These are phyloP conservation scores for Arabidopsis lyrata DNA, from an alignment of 441 rosid genomes.

Conservation along the genomic window DNA sequence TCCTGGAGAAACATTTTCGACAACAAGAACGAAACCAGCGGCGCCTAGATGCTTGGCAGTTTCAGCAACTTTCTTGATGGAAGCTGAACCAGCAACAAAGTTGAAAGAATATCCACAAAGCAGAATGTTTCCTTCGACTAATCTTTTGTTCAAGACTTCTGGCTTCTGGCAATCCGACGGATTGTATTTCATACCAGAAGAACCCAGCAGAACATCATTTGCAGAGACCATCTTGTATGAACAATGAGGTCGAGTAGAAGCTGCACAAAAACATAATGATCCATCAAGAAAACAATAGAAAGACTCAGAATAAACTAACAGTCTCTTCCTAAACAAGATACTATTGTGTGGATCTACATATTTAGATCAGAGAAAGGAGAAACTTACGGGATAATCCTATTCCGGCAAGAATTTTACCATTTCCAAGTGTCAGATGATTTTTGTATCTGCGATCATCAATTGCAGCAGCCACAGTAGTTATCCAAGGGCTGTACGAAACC, in stretches of 20 bases:
- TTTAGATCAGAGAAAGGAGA: conserved; percentile 2
- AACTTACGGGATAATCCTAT: conserved; percentile 88
- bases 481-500: conserved; percentile 99
- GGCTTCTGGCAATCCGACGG: conserved; percentile 98
- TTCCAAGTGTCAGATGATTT: conserved; percentile 87
- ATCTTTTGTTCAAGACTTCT: conserved; percentile 79
- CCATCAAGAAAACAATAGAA: conserved; percentile 1
- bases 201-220: conserved; percentile 86
- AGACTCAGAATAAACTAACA: not conserved
- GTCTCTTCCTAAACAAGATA: not conserved
- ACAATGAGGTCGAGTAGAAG: conserved; percentile 78
- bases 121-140: conserved; percentile 90
- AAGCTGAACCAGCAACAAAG: conserved; percentile 92
- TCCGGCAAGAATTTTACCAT: conserved; percentile 87
- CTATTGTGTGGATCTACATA: not conserved
- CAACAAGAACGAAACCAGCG: conserved; percentile 94
- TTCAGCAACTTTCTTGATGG: conserved; percentile 91
- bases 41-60: conserved; percentile 98
- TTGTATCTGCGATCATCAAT: conserved; percentile 97
- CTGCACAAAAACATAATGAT: conserved; percentile 56
- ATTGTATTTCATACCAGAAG: conserved; percentile 73
- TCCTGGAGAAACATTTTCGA: conserved; percentile 94
- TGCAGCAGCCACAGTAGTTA: conserved; percentile 96
- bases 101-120: conserved; percentile 98
- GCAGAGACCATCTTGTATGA: conserved; percentile 91